A percentile compares a stretch with the other conserved stretches of the same genome.
phyloP scores from a whole-genome alignment of 768 basidiomycete genomes.

The Mycena rebaudengoi region DNA sequence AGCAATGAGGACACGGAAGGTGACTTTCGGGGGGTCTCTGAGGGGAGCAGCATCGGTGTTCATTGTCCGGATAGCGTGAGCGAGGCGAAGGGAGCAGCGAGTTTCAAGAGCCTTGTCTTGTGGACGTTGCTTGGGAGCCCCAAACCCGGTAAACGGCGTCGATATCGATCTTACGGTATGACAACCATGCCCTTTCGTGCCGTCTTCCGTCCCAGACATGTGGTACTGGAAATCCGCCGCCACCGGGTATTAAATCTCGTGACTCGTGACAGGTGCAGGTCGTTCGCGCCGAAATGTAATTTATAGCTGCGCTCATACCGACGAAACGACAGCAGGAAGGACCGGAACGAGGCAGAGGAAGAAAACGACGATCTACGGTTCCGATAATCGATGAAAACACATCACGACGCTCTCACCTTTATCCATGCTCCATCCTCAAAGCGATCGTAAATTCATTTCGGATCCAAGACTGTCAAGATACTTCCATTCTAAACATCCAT shows the following conservation, averaged over 20 bases:
- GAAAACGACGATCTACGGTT: too few species aligned
- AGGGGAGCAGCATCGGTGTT: background rate
- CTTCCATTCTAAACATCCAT: too few species aligned
- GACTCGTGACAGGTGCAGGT: background rate
- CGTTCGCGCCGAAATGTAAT: background rate
- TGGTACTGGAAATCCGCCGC: background rate
- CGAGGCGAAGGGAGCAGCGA: background rate
- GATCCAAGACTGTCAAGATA: too few species aligned
- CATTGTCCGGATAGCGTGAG: background rate
- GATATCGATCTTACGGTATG: background rate
- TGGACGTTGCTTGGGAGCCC: background rate
- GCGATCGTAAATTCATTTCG: background rate
- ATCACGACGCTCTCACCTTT: background rate
- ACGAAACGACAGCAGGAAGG: too few species aligned
- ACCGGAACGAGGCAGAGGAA: too few species aligned
- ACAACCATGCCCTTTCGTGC: background rate
- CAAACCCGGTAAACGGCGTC: background rate
- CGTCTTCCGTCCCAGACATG: background rate
- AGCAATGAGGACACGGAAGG: constrained; percentile 7
- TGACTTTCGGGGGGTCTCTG: background rate
- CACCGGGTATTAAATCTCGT: background rate
- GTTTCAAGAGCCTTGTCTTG: background rate
- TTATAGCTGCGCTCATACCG: background rate
- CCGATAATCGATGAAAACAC: too few species aligned
- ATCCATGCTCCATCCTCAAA: background rate